Percentiles rank a stretch among this genome's conserved stretches.
Conservation (phyloP, 1,139 yeast species). For the Pichia sp. region DNA sequence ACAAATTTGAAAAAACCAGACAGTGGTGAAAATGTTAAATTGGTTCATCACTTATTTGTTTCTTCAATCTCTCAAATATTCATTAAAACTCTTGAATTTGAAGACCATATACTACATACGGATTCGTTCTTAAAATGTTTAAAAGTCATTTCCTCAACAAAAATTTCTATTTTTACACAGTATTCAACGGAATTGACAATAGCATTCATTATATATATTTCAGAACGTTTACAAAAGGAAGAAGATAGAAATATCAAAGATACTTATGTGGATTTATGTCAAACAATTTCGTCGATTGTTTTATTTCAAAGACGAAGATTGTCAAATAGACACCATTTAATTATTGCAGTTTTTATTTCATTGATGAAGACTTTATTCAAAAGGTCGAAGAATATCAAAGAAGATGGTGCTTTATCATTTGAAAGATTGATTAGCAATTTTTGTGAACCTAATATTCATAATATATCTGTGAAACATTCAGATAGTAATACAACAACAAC, state of each 20-base stretch:
- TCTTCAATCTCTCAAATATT: constrained; percentile 5
- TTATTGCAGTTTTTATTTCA: constrained; percentile 43
- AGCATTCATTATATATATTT: constrained; percentile 31
- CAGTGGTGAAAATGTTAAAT: not conserved
- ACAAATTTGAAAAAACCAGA: constrained; percentile 12
- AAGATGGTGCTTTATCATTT: constrained; percentile 38
- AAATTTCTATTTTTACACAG: constrained; percentile 61
- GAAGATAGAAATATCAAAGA: not conserved
- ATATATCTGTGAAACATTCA: constrained; percentile 18
- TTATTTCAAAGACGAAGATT: constrained; percentile 66
- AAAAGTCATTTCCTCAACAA: constrained; percentile 40
- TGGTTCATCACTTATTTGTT: constrained; percentile 4
- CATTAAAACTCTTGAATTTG: not conserved
- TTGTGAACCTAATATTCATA: constrained; percentile 56
- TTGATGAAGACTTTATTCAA: constrained; percentile 43
- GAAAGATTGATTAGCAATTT: constrained; percentile 58
- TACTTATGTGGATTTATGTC: constrained; percentile 35
- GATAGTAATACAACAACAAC: not conserved
- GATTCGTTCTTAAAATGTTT: constrained; percentile 20
- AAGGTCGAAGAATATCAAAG: not conserved
- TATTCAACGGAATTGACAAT: constrained; percentile 53
- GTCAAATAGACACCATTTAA: constrained; percentile 64
- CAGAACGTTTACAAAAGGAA: constrained; percentile 9
- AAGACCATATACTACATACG: not conserved
- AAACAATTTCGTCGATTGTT: constrained; percentile 48